Conservation (phyloP, 495 filamentous ascomycete species). For the Geopyxis carbonaria region DNA sequence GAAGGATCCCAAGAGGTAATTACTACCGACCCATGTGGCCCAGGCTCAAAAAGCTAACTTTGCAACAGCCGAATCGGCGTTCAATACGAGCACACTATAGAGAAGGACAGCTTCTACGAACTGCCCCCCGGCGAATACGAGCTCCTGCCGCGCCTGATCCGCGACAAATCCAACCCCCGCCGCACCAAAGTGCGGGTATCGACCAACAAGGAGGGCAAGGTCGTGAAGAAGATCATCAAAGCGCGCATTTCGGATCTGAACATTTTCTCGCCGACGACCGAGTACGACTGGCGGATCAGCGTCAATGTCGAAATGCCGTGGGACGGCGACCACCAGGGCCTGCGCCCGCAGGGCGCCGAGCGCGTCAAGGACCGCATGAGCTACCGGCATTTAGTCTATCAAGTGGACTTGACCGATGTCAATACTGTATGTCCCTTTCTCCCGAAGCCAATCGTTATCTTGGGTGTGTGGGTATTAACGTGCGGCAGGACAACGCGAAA, state of each 20-base stretch:
- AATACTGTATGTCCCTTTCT: slow-evolving; percentile 41
- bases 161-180: slow-evolving; percentile 38
- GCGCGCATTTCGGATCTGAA: slow-evolving; percentile 67
- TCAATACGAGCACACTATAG: slow-evolving; percentile 60
- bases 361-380: slow-evolving; percentile 77
- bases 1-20: too few relatives aligned
- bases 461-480: background rate
- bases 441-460: background rate
- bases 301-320: slow-evolving; percentile 81
- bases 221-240: slow-evolving; percentile 77
- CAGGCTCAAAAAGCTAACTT: slow-evolving; percentile 8
- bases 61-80: slow-evolving; percentile 46
- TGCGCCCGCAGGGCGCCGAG: slow-evolving; percentile 27
- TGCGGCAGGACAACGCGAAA: slow-evolving; percentile 31
- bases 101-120: slow-evolving; percentile 67
- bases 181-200: slow-evolving; percentile 61
- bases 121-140: slow-evolving; percentile 38
- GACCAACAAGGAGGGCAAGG: slow-evolving; percentile 50
- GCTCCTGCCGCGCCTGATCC: slow-evolving; percentile 37
- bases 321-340: slow-evolving; percentile 44
- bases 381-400: slow-evolving; percentile 69
- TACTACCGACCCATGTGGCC: slow-evolving; percentile 2
- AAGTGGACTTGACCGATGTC: slow-evolving; percentile 82
- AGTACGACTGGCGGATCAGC: slow-evolving; percentile 73
- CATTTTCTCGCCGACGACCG: slow-evolving; percentile 50